Conservation (phyloP, 331 rosid genomes). For the Prunus yedoensis region DNA sequence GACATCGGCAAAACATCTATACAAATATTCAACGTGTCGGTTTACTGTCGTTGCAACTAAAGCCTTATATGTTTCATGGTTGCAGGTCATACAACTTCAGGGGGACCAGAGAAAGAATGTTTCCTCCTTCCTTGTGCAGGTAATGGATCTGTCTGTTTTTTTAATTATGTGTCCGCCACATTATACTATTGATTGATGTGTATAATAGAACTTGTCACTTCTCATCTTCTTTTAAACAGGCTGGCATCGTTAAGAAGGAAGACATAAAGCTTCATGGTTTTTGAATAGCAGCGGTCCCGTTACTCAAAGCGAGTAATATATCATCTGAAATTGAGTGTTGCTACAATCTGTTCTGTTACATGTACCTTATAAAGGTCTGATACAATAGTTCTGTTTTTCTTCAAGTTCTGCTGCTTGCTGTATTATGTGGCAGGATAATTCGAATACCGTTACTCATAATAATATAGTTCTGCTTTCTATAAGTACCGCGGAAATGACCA, state of each 20-base stretch:
- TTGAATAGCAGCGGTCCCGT: constrained; percentile 18
- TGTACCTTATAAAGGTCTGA: constrained; percentile 22
- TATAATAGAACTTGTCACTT: neutral
- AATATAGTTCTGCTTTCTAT: constrained; percentile 29
- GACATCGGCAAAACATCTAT: neutral
- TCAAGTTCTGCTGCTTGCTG: constrained; percentile 20
- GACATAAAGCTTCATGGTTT: constrained; percentile 49
- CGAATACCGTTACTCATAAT: constrained; percentile 23
- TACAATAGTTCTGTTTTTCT: constrained; percentile 9
- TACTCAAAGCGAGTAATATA: neutral
- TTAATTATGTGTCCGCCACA: neutral
- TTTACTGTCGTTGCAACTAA: neutral
- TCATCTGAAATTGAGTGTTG: constrained; percentile 6
- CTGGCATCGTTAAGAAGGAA: constrained; percentile 55
- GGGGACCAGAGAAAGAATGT: constrained; percentile 57
- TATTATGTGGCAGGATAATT: constrained; percentile 37
- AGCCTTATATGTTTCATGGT: constrained; percentile 5
- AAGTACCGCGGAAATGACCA: neutral
- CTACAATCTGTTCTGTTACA: constrained; percentile 4
- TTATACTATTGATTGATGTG: neutral
- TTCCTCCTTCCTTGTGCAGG: constrained; percentile 52
- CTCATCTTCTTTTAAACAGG: constrained; percentile 22
- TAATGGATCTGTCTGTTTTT: neutral
- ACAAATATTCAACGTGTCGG: neutral
- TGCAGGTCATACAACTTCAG: constrained; percentile 52